Percentiles rank a stretch among this genome's conserved stretches.
phyloP scores from a whole-genome alignment of 106 monocot genomes.

The Alisma plantagoaquatica region DNA sequence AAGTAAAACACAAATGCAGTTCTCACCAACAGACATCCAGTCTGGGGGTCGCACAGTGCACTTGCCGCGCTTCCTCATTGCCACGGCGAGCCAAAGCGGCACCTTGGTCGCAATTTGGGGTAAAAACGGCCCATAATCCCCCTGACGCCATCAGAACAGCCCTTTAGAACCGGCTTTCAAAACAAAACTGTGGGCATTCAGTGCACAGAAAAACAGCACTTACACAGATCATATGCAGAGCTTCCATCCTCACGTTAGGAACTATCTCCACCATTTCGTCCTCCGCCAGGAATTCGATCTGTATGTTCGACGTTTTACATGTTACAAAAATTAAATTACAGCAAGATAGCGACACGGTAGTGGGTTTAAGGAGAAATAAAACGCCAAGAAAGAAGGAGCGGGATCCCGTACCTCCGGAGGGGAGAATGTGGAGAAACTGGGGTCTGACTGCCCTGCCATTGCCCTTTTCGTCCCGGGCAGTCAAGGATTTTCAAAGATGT shows the following conservation, averaged over 20 bases:
- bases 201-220: neutral
- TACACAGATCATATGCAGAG: conserved; percentile 80
- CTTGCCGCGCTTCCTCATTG: conserved; percentile 27
- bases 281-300: conserved; percentile 91
- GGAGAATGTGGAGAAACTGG: conserved; percentile 56
- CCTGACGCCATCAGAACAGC: conserved; percentile 16
- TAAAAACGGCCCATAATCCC: conserved; percentile 26
- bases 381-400: neutral
- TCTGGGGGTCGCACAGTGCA: conserved; percentile 18
- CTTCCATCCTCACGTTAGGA: conserved; percentile 80
- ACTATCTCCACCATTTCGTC: conserved; percentile 81
- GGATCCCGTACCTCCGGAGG: conserved; percentile 45
- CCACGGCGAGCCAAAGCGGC: conserved; percentile 75
- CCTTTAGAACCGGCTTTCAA: neutral
- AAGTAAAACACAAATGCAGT: neutral
- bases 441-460: conserved; percentile 98
- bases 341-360: neutral
- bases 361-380: neutral
- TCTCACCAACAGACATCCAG: conserved; percentile 30
- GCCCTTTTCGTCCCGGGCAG: neutral
- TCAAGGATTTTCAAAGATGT: neutral
- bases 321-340: neutral
- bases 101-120: conserved; percentile 22
- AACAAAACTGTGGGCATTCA: neutral
- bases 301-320: neutral